phyloP scores from a whole-genome alignment of 257 asterid species.

The Plantago ovata region DNA sequence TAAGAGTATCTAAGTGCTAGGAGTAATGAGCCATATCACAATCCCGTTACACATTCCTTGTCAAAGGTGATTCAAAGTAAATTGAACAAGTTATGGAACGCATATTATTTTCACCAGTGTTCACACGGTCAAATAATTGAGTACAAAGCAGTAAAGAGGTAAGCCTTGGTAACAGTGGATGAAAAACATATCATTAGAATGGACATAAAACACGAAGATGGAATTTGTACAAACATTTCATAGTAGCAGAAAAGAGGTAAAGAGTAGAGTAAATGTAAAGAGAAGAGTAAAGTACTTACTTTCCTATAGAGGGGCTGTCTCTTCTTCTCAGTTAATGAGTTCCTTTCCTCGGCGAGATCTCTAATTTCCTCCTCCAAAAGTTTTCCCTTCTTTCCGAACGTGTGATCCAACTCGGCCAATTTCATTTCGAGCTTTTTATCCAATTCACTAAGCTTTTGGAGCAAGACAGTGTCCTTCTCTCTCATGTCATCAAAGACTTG shows the following conservation, averaged over 20 bases:
- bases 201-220: constrained; percentile 1
- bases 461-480: constrained; percentile 68
- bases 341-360: constrained; percentile 97
- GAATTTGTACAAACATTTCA: too few species aligned
- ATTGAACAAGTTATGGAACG: not conserved
- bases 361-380: constrained; percentile 83
- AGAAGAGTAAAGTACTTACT: constrained; percentile 37
- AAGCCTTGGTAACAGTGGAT: too few species aligned
- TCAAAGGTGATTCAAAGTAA: not conserved
- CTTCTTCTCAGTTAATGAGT: constrained; percentile 78
- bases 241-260: not conserved
- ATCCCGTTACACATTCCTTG: too few species aligned
- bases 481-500: constrained; percentile 72
- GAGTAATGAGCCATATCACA: too few species aligned
- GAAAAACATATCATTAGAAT: not conserved
- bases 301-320: constrained; percentile 81
- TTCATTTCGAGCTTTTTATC: constrained; percentile 76
- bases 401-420: constrained; percentile 75
- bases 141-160: not conserved
- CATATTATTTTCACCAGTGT: too few species aligned
- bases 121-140: too few species aligned
- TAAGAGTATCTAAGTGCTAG: too few species aligned
- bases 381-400: constrained; percentile 87
- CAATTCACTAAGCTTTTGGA: constrained; percentile 68
- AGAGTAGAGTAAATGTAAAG: constrained; percentile 4